Evolutionary conservation across 345 rosid genomes (phyloP).

Genomic region (Noccaea caerulescens): DNA sequence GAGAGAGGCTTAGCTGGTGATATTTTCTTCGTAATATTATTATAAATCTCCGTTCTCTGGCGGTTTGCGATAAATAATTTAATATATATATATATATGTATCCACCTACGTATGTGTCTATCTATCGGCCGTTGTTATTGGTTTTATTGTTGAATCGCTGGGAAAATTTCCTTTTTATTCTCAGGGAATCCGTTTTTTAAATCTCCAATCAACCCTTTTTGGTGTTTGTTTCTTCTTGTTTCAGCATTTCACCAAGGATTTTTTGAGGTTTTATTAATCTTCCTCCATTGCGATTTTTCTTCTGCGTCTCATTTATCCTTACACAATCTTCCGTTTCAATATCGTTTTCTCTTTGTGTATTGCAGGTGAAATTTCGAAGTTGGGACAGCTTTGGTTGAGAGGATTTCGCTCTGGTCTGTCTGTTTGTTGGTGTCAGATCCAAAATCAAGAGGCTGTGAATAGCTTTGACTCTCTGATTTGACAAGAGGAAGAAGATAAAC

Average conservation of each 20-base stretch:
- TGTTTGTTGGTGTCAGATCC: constrained; percentile 42
- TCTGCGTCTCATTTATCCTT: not conserved
- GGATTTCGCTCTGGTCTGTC: constrained; percentile 13
- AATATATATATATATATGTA: not conserved
- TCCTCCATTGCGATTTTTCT: constrained; percentile 11
- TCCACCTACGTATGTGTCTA: not conserved
- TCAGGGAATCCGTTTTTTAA: constrained; percentile 10
- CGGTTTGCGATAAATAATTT: constrained; percentile 24
- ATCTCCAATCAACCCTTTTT: not conserved
- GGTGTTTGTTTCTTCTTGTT: not conserved
- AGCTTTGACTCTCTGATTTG: constrained; percentile 49
- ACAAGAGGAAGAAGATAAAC: constrained; percentile 34
- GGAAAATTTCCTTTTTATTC: constrained; percentile 21
- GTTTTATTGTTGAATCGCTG: constrained; percentile 20
- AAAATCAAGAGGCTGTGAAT: constrained; percentile 41
- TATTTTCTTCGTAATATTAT: not conserved
- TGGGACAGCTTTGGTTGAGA: constrained; percentile 24
- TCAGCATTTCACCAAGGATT: not conserved
- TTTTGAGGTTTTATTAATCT: constrained; percentile 13
- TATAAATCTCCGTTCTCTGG: constrained; percentile 26
- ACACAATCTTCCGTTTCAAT: constrained; percentile 1
- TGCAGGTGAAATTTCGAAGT: constrained; percentile 45
- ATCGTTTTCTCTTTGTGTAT: constrained; percentile 19
- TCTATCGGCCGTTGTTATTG: constrained; percentile 26
- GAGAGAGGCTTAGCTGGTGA: constrained; percentile 38